Evolutionary conservation across 768 basidiomycete species (phyloP).

Genomic region (Hygrophorus russula): DNA sequence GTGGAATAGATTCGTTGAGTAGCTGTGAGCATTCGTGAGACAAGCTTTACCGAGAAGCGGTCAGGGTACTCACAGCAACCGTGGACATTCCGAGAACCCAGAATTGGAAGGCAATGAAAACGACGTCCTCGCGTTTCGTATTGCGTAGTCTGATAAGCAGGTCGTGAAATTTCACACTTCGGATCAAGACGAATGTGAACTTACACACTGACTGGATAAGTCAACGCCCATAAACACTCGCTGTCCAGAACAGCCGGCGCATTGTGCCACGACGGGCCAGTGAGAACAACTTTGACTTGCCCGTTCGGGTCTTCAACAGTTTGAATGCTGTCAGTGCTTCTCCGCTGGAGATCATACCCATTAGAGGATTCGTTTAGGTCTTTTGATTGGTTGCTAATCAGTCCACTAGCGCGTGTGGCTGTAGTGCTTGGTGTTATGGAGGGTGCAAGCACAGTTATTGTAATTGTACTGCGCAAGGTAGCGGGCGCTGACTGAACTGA

Average conservation of each 20-base stretch:
- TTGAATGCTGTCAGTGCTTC: background rate
- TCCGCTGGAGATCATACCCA: background rate
- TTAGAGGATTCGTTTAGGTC: too few relatives aligned
- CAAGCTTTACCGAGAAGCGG: conserved; percentile 7
- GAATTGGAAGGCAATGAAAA: conserved; percentile 68
- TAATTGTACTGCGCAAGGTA: conserved; percentile 3
- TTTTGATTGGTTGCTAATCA: background rate
- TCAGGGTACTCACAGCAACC: conserved; percentile 33
- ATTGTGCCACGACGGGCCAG: background rate
- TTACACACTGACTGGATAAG: conserved; percentile 62
- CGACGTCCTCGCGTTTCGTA: conserved; percentile 68
- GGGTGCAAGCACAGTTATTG: background rate
- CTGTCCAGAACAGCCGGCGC: conserved; percentile 24
- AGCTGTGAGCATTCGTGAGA: conserved; percentile 11
- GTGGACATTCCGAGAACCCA: conserved; percentile 75
- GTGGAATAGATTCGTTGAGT: conserved; percentile 72
- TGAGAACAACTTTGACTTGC: background rate
- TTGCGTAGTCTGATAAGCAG: conserved; percentile 40
- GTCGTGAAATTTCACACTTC: conserved; percentile 1
- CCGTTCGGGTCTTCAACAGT: background rate
- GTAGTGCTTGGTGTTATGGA: conserved; percentile 8
- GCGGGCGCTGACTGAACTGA: background rate
- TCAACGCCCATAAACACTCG: conserved; percentile 48
- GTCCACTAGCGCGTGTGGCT: conserved; percentile 3
- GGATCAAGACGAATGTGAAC: conserved; percentile 14